Conservation (phyloP, 352 stramenopile genomes). For the Globisporangium iwayamae region DNA sequence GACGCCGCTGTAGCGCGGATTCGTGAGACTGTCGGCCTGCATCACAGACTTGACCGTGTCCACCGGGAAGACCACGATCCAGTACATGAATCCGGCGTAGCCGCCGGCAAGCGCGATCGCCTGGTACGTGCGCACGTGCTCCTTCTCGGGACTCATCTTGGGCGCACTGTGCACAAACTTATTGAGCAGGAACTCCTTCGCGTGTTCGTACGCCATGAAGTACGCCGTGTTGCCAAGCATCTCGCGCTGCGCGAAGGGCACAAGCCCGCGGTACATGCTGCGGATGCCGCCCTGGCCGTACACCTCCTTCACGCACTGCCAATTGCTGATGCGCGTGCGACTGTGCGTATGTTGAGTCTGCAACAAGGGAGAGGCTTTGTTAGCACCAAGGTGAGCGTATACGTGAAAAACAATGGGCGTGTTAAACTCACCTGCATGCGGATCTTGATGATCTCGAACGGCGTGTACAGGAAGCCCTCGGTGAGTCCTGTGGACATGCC, state of each 20-base stretch:
- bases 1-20: conserved; percentile 66
- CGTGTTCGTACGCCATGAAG: conserved; percentile 79
- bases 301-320: conserved; percentile 64
- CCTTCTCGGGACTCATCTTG: conserved; percentile 45
- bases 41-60: conserved; percentile 85
- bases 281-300: conserved; percentile 52
- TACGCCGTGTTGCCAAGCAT: conserved; percentile 86
- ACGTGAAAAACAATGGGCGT: background rate
- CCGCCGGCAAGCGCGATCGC: conserved; percentile 66
- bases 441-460: conserved; percentile 75
- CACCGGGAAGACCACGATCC: conserved; percentile 75
- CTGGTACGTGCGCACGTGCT: conserved; percentile 66
- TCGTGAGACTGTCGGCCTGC: conserved; percentile 70
- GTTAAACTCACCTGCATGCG: conserved; percentile 41
- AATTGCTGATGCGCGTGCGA: conserved; percentile 65
- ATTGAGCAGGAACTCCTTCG: conserved; percentile 61
- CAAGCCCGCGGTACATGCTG: conserved; percentile 75
- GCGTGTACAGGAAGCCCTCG: conserved; percentile 62
- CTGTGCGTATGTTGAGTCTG: conserved; percentile 54
- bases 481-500: conserved; percentile 60
- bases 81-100: conserved; percentile 83
- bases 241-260: conserved; percentile 61
- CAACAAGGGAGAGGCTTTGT: background rate
- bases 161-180: conserved; percentile 38
- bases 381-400: background rate